Conservation (phyloP, 1,139 yeast species). For the Geotrichum cucujoidarum region DNA sequence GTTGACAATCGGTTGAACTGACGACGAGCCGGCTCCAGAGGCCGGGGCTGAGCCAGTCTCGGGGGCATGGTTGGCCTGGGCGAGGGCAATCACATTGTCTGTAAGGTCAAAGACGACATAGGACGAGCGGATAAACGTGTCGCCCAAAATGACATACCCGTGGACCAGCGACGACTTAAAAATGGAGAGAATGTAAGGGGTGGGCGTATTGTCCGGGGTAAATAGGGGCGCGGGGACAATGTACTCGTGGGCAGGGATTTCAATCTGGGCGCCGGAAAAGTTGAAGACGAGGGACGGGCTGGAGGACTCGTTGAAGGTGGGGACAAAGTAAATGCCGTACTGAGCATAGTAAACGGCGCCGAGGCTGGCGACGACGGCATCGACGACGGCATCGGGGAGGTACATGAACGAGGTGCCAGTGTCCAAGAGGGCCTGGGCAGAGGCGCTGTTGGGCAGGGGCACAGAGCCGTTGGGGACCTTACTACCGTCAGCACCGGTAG, state of each 20-base stretch:
- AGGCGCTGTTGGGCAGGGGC: constrained; percentile 1
- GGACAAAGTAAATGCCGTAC: constrained; percentile 18
- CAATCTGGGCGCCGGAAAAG: constrained; percentile 16
- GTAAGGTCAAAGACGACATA: constrained; percentile 18
- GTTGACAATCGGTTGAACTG: constrained; percentile 7
- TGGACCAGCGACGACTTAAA: constrained; percentile 15
- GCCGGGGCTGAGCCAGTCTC: background rate
- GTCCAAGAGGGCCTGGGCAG: constrained; percentile 32
- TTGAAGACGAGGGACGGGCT: constrained; percentile 15
- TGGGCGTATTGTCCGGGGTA: constrained; percentile 15
- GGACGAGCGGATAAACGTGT: constrained; percentile 16
- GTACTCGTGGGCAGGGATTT: constrained; percentile 15
- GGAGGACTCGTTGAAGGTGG: constrained; percentile 10
- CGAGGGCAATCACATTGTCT: constrained; percentile 14
- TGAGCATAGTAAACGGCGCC: constrained; percentile 21
- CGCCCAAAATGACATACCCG: constrained; percentile 18
- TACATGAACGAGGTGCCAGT: constrained; percentile 38
- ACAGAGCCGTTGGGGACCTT: background rate
- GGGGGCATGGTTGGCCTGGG: constrained; percentile 14
- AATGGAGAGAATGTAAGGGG: constrained; percentile 17
- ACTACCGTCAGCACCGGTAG: background rate
- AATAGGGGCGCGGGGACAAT: constrained; percentile 13
- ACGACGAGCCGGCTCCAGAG: background rate
- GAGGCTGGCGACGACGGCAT: constrained; percentile 24
- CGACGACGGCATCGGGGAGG: constrained; percentile 28